Base-by-base conservation (phyloP, 805 yeast species). In the Kluyveromyces starmeri region DNA sequence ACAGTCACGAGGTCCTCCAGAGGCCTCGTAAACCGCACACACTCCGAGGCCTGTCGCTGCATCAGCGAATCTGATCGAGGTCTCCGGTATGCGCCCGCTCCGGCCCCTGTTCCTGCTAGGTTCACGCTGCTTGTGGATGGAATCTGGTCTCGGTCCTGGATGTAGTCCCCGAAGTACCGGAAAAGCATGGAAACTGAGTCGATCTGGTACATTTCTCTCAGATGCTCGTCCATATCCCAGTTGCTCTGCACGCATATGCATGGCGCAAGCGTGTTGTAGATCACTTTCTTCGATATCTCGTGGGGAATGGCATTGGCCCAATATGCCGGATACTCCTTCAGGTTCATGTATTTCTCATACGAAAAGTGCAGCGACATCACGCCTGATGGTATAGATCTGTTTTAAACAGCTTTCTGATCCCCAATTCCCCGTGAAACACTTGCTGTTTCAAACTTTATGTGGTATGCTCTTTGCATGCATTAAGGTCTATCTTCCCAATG, bases 21-120 rank as follows among this genome's bases (percentile, higher is more conserved):
- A 5, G 70, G 67, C 15, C 59, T 52, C 1, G 61, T 50, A 41
- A 79, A 79, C 31, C 82, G 61, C 20, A 80, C 59, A 14, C 76
- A 73, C 24, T 50, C 59, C 10, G 56, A 50, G 32, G 51, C 58
- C 32, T 55, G 58, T 15, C 61, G 43, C 33, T 53, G 57, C 19
- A 55, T 49, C 4, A 56, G 41, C 33, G 58, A 53, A 26, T 53
- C 53, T 10, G 61, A 53, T 25, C 58, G 45, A 25, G 47, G 48
- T 35, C 61, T 44, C n/a, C n/a, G n/a, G n/a, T n/a, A n/a, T 11
- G 32, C 35, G 16, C 45, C 33, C 16, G 36, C 31, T 6, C 27
- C 17, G 12, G 29, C 26, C 11, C 27, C 22, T 4, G 29, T 23
- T 5, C 21, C 19, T 7, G 34, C 27, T 17, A 22, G 15, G 11